Evolutionary conservation across 192 early-diverging fungal species (phyloP).

Genomic region (Entomortierella chlamydospora): DNA sequence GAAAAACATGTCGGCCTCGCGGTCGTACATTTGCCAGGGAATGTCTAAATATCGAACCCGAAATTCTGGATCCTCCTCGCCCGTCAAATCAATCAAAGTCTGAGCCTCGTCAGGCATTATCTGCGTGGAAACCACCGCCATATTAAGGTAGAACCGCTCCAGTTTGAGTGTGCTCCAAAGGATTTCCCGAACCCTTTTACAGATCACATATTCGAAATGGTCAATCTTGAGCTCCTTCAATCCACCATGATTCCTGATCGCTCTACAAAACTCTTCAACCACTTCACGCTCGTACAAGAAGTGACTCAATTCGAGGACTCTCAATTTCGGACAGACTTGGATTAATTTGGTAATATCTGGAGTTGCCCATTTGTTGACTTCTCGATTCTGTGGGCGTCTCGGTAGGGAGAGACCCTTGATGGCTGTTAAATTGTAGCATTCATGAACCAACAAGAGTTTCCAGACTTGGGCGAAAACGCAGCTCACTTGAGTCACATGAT

Average conservation of each 20-base stretch:
- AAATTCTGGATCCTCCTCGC: background rate
- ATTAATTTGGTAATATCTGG: background rate
- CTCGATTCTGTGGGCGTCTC: background rate
- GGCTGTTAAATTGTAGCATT: background rate
- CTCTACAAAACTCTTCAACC: background rate
- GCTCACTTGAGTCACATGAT: background rate
- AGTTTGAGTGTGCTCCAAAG: background rate
- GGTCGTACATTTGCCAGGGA: background rate
- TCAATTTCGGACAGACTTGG: background rate
- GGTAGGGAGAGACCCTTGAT: background rate
- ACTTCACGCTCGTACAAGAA: background rate
- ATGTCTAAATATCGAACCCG: background rate
- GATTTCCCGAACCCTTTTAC: background rate
- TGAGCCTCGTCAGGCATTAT: background rate
- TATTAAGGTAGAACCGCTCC: background rate
- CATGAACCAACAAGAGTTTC: background rate
- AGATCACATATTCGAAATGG: background rate
- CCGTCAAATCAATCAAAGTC: background rate
- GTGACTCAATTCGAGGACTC: background rate
- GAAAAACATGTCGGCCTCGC: background rate
- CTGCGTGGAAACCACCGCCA: background rate
- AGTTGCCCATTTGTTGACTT: background rate
- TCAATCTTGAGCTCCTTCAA: conserved; percentile 3
- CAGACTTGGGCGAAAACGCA: conserved; percentile 8
- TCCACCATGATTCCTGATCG: background rate